A percentile compares a stretch with the other conserved stretches of the same genome.
Evolutionary conservation across 2,329 filamentous ascomycete genomes (phyloP).

Genomic region (Coleophoma crateriformis): DNA sequence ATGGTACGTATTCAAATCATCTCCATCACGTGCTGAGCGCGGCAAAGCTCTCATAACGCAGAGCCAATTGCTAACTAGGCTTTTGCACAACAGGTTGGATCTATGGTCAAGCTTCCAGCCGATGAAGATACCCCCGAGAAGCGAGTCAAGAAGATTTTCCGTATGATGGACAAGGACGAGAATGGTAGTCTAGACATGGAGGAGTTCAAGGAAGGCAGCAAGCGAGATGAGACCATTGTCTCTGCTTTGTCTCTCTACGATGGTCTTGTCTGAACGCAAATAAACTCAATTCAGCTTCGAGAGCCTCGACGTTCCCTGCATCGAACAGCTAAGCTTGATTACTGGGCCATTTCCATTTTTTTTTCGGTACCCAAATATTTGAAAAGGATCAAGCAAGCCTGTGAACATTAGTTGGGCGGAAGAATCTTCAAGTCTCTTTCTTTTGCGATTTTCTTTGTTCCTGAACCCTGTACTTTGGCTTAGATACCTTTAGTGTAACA

Average conservation of each 20-base stretch:
- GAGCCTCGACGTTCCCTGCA: too few species aligned
- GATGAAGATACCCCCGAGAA: slow-evolving; percentile 99
- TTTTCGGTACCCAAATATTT: too few species aligned
- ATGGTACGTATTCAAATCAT: slow-evolving; percentile 59
- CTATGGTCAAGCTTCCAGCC: slow-evolving; percentile 97
- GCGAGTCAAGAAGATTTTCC: slow-evolving; percentile 95
- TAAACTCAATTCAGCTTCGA: too few species aligned
- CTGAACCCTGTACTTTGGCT: too few species aligned
- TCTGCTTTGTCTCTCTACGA: slow-evolving; percentile 95
- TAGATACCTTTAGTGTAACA: too few species aligned
- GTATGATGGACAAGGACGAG: slow-evolving; percentile 99
- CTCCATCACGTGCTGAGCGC: background rate
- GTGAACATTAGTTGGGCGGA: too few species aligned
- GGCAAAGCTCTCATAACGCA: background rate
- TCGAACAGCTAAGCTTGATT: too few species aligned
- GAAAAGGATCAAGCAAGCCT: too few species aligned
- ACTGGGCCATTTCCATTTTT: too few species aligned
- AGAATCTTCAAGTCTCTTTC: too few species aligned
- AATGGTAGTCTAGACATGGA: slow-evolving; percentile 95
- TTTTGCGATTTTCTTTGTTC: too few species aligned
- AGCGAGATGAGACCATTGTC: slow-evolving; percentile 97
- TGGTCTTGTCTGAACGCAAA: slow-evolving; percentile 66
- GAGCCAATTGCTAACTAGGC: slow-evolving; percentile 2
- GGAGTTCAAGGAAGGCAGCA: slow-evolving; percentile 98
- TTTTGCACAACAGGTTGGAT: slow-evolving; percentile 65